These are phyloP conservation scores for Miamiensis avidus DNA, from an alignment of 169 alveolate species.

Conservation along the genomic window DNA sequence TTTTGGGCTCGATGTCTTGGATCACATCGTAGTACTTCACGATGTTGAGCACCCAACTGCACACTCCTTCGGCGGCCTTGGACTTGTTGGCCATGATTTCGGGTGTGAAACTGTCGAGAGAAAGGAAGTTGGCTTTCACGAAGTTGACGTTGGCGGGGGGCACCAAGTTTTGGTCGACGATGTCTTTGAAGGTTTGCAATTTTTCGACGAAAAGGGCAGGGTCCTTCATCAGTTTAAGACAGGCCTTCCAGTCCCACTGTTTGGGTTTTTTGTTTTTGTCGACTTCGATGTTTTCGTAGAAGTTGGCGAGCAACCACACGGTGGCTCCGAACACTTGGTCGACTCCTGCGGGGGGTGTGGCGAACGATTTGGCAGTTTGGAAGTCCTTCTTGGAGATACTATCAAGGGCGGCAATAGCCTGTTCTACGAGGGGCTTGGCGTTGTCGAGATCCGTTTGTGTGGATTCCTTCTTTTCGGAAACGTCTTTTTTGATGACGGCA, in stretches of 20 bases:
- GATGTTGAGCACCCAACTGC: slow-evolving; percentile 91
- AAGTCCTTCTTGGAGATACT: slow-evolving; percentile 93
- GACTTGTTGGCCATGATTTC: slow-evolving; percentile 91
- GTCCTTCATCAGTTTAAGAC: slow-evolving; percentile 93
- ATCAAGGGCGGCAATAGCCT: slow-evolving; percentile 91
- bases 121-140: slow-evolving; percentile 60
- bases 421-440: slow-evolving; percentile 94
- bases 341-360: slow-evolving; percentile 96
- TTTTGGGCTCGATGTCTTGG: slow-evolving; percentile 93
- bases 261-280: slow-evolving; percentile 93
- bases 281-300: slow-evolving; percentile 88
- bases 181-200: slow-evolving; percentile 86
- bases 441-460: slow-evolving; percentile 90
- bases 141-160: slow-evolving; percentile 91
- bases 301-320: slow-evolving; percentile 90
- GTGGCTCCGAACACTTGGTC: slow-evolving; percentile 92
- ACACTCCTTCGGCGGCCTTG: slow-evolving; percentile 92
- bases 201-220: slow-evolving; percentile 92
- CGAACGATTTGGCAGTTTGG: slow-evolving; percentile 91
- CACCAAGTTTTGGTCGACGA: slow-evolving; percentile 87
- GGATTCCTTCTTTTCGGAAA: slow-evolving; percentile 84
- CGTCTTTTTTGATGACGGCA: slow-evolving; percentile 90
- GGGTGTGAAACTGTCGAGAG: slow-evolving; percentile 86
- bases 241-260: slow-evolving; percentile 93
- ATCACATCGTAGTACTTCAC: slow-evolving; percentile 92